These are phyloP conservation scores for Nemania diffusa DNA, from an alignment of 2,329 filamentous ascomycete genomes.

Conservation along the genomic window DNA sequence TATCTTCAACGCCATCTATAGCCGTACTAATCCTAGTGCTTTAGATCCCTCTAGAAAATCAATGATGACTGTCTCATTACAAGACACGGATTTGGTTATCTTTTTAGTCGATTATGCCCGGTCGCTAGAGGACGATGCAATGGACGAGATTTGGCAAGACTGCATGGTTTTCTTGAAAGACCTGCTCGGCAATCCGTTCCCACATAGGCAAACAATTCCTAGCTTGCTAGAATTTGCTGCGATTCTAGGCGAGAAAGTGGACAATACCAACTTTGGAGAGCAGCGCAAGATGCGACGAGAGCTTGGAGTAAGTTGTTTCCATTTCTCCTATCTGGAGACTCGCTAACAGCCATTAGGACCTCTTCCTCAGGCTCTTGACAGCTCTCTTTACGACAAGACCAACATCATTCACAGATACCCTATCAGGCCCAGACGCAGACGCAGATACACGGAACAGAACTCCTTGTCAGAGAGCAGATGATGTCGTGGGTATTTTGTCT, in stretches of 20 bases:
- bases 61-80: slow-evolving; percentile 85
- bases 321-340: neutral
- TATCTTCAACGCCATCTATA: slow-evolving; percentile 96
- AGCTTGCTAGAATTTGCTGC: slow-evolving; percentile 88
- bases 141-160: slow-evolving; percentile 98
- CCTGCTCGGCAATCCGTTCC: slow-evolving; percentile 90
- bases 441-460: slow-evolving; percentile 51
- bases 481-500: slow-evolving; percentile 82
- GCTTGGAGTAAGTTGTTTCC: slow-evolving; percentile 75
- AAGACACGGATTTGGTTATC: slow-evolving; percentile 83
- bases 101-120: slow-evolving; percentile 92
- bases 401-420: slow-evolving; percentile 72
- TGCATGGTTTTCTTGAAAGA: slow-evolving; percentile 92
- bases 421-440: slow-evolving; percentile 52
- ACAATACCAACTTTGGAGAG: slow-evolving; percentile 97
- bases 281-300: slow-evolving; percentile 92
- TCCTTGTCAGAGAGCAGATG: slow-evolving; percentile 68
- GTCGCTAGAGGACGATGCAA: slow-evolving; percentile 93
- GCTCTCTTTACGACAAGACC: slow-evolving; percentile 95
- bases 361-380: slow-evolving; percentile 86
- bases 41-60: slow-evolving; percentile 85
- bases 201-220: slow-evolving; percentile 89
- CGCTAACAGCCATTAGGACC: slow-evolving; percentile 69
- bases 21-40: slow-evolving; percentile 84
- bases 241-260: slow-evolving; percentile 91